phyloP scores from a whole-genome alignment of 208 protist species.

The Acanthamoeba culbertsoni region DNA sequence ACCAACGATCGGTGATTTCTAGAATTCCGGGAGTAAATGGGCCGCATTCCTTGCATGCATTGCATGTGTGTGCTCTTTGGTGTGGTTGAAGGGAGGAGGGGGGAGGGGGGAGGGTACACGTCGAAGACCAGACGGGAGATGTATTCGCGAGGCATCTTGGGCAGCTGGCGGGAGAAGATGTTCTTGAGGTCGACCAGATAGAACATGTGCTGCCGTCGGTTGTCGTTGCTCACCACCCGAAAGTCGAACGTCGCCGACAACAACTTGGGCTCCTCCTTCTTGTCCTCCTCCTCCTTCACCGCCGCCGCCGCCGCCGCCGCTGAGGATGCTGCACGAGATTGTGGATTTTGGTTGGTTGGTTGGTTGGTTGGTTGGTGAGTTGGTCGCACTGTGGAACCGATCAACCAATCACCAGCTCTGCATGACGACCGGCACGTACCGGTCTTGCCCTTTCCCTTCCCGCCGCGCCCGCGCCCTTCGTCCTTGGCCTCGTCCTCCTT shows the following conservation, averaged over 20 bases:
- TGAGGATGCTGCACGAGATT: not conserved
- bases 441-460: not conserved
- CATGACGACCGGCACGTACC: not conserved
- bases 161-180: conserved; percentile 88
- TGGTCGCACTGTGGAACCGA: too few relatives aligned
- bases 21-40: conserved; percentile 14
- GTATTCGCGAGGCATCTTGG: conserved; percentile 90
- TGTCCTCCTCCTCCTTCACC: conserved; percentile 16
- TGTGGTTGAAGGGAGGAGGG: not conserved
- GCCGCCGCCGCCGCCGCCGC: not conserved
- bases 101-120: not conserved
- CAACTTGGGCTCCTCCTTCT: conserved; percentile 2
- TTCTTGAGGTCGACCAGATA: conserved; percentile 84
- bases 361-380: too few relatives aligned
- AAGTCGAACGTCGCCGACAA: not conserved
- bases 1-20: conserved; percentile 57
- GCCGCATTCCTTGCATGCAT: too few relatives aligned
- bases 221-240: conserved; percentile 9
- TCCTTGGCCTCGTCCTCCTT: not conserved
- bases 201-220: not conserved
- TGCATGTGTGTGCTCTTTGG: too few relatives aligned
- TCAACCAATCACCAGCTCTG: too few relatives aligned
- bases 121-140: conserved; percentile 87
- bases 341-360: too few relatives aligned
- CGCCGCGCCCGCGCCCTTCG: not conserved